Base-by-base conservation (phyloP, 148 eudicot species). In the Camellia sinensis region DNA sequence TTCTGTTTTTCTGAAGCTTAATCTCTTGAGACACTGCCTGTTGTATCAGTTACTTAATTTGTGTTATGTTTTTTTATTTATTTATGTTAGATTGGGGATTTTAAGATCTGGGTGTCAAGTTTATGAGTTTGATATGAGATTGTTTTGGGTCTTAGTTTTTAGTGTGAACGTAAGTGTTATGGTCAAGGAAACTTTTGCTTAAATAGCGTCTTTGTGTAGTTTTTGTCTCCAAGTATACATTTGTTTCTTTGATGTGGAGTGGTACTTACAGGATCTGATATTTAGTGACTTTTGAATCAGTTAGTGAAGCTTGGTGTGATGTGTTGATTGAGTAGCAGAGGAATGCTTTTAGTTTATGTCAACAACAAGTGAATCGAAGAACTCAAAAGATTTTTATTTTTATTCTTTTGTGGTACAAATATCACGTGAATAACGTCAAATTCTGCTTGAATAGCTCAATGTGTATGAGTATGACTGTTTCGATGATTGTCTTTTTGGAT, bases 201-300 rank as follows among this genome's bases (percentile, higher is more conserved):
- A 19, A 5, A 6, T 10, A 29, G 37, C 22, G 37, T 64, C 3
- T 2, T n/a, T 64, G 7, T 5, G 22, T 64, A 18, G 40, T 64
- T 64, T 29, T 64, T 61, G 65, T 61, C 22, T 17, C 22, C 22
- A 9, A 4, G 65, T 17, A 17, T 54, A 65, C 44, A 65, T 65
- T 8, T 65, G 29, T 17, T 21, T 65, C 69, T 65, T 65, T 65
- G 69, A 65, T 65, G 69, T 65, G 69, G 69, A 37, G 69, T 44
- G 3, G 45, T 11, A 17, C 69, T 37, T 12, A 3, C 2, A 9
- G 0, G 3, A 63, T 9, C 14, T 65, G 44, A 0, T 10, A 37
- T 37, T 4, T 65, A 65, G 43, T 29, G 40, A 3, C 44, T 12
- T 29, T 37, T 29, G 69, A 65, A 11, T 65, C 37, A 7, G 0